Evolutionary conservation across 352 stramenopile species (phyloP).

Genomic region (Chrysophaeum taylorii): DNA sequence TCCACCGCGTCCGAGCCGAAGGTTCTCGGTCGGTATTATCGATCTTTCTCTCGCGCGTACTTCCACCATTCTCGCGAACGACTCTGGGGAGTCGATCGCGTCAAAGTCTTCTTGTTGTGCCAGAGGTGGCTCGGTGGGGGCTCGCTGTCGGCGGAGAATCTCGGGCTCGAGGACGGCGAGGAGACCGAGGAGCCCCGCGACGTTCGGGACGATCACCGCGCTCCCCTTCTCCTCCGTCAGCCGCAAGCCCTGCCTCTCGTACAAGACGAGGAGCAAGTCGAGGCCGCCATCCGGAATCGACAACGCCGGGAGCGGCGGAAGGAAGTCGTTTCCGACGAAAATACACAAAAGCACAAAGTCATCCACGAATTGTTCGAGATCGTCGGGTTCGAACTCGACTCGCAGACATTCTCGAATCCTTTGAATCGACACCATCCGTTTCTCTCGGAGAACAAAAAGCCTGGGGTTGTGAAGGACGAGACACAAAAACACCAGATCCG

Average conservation of each 20-base stretch:
- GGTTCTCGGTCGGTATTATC: not conserved
- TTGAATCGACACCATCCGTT: slow-evolving; percentile 68
- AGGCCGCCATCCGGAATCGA: slow-evolving; percentile 94
- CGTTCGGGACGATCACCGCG: not conserved
- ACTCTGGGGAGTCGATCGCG: no score
- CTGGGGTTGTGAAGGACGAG: slow-evolving; percentile 94
- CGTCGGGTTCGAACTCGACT: slow-evolving; percentile 71
- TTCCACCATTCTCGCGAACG: no score
- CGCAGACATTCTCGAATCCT: slow-evolving; percentile 38
- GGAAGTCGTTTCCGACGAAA: slow-evolving; percentile 97
- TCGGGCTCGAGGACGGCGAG: not conserved
- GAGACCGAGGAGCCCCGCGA: not conserved
- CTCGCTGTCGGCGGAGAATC: not conserved
- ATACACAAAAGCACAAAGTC: slow-evolving; percentile 99
- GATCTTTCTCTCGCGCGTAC: no score
- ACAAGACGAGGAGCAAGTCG: slow-evolving; percentile 94
- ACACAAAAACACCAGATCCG: slow-evolving; percentile 98
- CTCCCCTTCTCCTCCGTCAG: slow-evolving; percentile 65
- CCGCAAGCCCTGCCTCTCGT: slow-evolving; percentile 65
- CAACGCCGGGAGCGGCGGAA: slow-evolving; percentile 91
- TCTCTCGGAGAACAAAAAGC: slow-evolving; percentile 91
- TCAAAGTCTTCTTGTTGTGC: no score
- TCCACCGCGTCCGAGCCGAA: not conserved
- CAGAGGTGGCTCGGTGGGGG: no score
- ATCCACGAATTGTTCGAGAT: slow-evolving; percentile 90